A percentile compares a stretch with the other conserved stretches of the same genome.
Evolutionary conservation across 163 green algal species (phyloP).

Genomic region (Chloromonas sp.): DNA sequence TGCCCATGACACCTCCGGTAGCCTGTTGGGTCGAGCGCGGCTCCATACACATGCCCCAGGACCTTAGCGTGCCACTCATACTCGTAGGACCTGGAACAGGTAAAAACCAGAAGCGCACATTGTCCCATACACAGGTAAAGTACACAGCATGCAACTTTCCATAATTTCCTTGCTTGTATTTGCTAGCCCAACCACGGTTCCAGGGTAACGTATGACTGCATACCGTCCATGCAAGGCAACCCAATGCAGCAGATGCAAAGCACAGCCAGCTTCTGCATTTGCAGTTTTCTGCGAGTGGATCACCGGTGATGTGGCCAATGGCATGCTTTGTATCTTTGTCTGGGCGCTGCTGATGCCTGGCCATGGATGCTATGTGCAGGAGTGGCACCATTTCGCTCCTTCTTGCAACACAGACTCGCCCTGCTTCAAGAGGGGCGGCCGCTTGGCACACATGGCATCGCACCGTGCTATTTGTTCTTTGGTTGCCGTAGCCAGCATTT

Average conservation of each 20-base stretch:
- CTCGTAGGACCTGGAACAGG: constrained; percentile 86
- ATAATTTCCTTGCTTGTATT: too few relatives aligned
- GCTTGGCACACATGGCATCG: neutral
- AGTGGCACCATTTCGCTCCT: constrained; percentile 83
- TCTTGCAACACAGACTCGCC: constrained; percentile 67
- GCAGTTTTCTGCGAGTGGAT: too few relatives aligned
- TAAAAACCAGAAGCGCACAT: neutral
- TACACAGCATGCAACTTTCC: too few relatives aligned
- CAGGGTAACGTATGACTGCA: too few relatives aligned
- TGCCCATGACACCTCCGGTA: constrained; percentile 16
- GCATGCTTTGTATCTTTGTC: too few relatives aligned
- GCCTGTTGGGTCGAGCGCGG: constrained; percentile 71
- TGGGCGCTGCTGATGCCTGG: too few relatives aligned
- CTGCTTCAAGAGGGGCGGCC: neutral
- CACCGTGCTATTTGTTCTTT: constrained; percentile 68
- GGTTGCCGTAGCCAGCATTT: constrained; percentile 61
- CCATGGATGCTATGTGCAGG: constrained; percentile 22
- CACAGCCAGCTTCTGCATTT: too few relatives aligned
- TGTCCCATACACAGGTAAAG: too few relatives aligned
- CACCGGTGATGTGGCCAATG: too few relatives aligned
- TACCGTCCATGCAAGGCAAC: too few relatives aligned
- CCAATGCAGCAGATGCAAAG: too few relatives aligned
- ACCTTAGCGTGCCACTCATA: constrained; percentile 49
- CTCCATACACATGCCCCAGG: constrained; percentile 50
- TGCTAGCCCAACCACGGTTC: too few relatives aligned